A percentile compares a stretch with the other conserved stretches of the same genome.
phyloP scores from a whole-genome alignment of 805 yeast genomes.

The Candida tammaniensis region DNA sequence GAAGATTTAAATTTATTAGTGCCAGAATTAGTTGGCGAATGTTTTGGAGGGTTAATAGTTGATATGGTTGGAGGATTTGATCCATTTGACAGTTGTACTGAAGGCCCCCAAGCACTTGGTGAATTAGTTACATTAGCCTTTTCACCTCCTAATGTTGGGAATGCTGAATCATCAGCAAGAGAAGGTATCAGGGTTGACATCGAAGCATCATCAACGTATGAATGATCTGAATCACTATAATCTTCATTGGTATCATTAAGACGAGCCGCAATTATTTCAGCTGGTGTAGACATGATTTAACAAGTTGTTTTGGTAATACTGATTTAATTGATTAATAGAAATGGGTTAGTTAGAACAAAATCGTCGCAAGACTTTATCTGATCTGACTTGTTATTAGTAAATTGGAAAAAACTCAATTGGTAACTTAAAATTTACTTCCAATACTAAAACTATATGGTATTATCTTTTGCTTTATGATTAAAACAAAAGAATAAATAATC shows the following conservation, averaged over 20 bases:
- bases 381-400: too few relatives aligned
- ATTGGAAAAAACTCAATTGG: too few relatives aligned
- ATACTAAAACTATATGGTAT: too few relatives aligned
- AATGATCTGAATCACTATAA: slow-evolving; percentile 17
- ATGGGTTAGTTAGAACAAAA: too few relatives aligned
- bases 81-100: slow-evolving; percentile 19
- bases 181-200: slow-evolving; percentile 30
- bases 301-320: too few relatives aligned
- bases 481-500: too few relatives aligned
- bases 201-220: slow-evolving; percentile 11
- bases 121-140: slow-evolving; percentile 20
- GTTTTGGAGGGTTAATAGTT: slow-evolving; percentile 6
- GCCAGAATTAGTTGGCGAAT: slow-evolving; percentile 11
- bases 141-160: slow-evolving; percentile 63
- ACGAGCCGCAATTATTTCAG: slow-evolving; percentile 49
- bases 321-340: too few relatives aligned
- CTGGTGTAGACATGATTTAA: slow-evolving; percentile 40
- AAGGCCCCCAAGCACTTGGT: slow-evolving; percentile 40
- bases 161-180: slow-evolving; percentile 52
- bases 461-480: too few relatives aligned
- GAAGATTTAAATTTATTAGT: slow-evolving; percentile 44
- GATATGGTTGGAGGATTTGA: slow-evolving; percentile 18
- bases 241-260: slow-evolving; percentile 12
- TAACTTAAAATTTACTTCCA: too few relatives aligned
- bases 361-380: too few relatives aligned